phyloP scores from a whole-genome alignment of 257 asterid species.

The Leonotis leonurus region DNA sequence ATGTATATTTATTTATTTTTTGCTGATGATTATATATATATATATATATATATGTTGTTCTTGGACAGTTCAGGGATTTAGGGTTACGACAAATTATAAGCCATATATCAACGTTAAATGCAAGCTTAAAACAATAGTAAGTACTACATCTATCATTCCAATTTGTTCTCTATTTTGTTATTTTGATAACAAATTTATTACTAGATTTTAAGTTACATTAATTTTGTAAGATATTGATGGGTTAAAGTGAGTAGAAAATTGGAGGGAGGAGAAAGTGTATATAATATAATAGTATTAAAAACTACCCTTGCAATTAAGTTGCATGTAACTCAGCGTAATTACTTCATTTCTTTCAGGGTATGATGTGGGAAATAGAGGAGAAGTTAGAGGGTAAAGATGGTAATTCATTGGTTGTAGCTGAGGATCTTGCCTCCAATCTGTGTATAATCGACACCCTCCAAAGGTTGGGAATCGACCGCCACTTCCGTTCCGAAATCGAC shows the following conservation, averaged over 20 bases:
- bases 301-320: no score
- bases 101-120: not conserved
- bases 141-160: no score
- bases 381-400: not conserved
- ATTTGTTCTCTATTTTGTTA: no score
- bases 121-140: constrained; percentile 5
- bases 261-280: no score
- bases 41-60: not conserved
- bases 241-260: no score
- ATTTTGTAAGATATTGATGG: no score
- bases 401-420: not conserved
- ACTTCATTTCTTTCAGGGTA: not conserved
- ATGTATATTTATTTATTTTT: not conserved
- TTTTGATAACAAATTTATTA: no score
- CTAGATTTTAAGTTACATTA: no score
- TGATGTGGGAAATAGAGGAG: not conserved
- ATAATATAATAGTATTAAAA: no score
- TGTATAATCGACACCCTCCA: constrained; percentile 23
- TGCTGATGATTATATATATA: not conserved
- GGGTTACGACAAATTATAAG: not conserved
- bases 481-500: constrained; percentile 20
- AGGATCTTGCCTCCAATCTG: constrained; percentile 8
- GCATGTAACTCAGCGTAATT: not conserved
- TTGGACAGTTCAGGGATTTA: not conserved
- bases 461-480: constrained; percentile 26